phyloP scores from a whole-genome alignment of 164 flowering plant genomes.

The Annona squamosa region DNA sequence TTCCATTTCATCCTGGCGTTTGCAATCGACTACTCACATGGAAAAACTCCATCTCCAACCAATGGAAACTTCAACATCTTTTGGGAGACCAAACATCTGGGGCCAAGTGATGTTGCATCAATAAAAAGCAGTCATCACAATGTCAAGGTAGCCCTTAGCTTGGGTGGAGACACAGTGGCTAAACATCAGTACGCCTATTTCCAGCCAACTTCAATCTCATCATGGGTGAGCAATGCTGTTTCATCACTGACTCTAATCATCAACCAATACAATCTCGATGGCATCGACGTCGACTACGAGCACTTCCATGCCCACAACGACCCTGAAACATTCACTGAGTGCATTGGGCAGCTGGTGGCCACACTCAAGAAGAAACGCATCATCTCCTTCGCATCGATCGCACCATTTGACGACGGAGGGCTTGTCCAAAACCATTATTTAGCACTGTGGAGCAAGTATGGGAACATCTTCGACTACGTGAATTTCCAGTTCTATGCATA shows the following conservation, averaged over 20 bases:
- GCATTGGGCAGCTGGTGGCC: conserved; percentile 35
- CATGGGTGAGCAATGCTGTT: conserved; percentile 65
- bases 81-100: conserved; percentile 44
- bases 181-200: conserved; percentile 20
- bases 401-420: conserved; percentile 36
- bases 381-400: conserved; percentile 47
- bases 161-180: conserved; percentile 45
- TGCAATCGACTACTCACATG: conserved; percentile 49
- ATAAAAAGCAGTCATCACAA: conserved; percentile 34
- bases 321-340: conserved; percentile 35
- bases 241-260: conserved; percentile 45
- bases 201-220: conserved; percentile 29
- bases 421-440: conserved; percentile 37
- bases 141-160: conserved; percentile 44
- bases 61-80: conserved; percentile 50
- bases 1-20: conserved; percentile 65
- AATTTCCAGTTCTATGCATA: conserved; percentile 61
- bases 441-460: conserved; percentile 38
- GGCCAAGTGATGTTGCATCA: conserved; percentile 32
- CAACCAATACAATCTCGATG: conserved; percentile 33
- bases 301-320: conserved; percentile 39
- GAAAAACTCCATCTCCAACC: conserved; percentile 31
- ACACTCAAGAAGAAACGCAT: conserved; percentile 26
- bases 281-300: conserved; percentile 47
- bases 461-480: conserved; percentile 40